Evolutionary conservation across 2,329 filamentous ascomycete genomes (phyloP).

Genomic region (Ilyonectria sp.): DNA sequence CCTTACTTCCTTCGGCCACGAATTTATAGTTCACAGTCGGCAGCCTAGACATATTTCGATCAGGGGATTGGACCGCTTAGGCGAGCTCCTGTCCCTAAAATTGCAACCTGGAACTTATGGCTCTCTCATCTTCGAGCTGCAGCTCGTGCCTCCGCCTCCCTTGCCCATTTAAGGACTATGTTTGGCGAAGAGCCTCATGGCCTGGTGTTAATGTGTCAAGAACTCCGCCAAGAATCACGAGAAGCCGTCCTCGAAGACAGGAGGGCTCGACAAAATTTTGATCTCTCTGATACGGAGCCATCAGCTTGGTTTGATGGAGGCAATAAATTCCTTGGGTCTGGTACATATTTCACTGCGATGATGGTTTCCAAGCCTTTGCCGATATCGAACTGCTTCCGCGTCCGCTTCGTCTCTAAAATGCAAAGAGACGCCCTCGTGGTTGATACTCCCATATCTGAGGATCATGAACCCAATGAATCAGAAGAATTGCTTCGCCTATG

Average conservation of each 20-base stretch:
- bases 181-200: background rate
- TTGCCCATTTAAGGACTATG: background rate
- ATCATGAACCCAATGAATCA: background rate
- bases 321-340: background rate
- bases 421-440: constrained; percentile 22
- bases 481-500: constrained; percentile 8
- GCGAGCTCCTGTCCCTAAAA: constrained; percentile 1
- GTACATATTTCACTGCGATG: constrained; percentile 22
- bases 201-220: constrained; percentile 24
- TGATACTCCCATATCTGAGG: constrained; percentile 4
- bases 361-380: constrained; percentile 20
- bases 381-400: constrained; percentile 20
- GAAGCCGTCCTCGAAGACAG: background rate
- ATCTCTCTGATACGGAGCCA: constrained; percentile 15
- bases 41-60: background rate
- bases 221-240: constrained; percentile 2
- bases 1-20: constrained; percentile 1
- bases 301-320: background rate
- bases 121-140: constrained; percentile 17
- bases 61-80: background rate
- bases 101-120: constrained; percentile 24
- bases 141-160: constrained; percentile 1
- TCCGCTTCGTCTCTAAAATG: constrained; percentile 15
- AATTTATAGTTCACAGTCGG: background rate
- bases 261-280: constrained; percentile 27